Base-by-base conservation (phyloP, 2,329 filamentous ascomycete genomes). In the Ciborinia camelliae region DNA sequence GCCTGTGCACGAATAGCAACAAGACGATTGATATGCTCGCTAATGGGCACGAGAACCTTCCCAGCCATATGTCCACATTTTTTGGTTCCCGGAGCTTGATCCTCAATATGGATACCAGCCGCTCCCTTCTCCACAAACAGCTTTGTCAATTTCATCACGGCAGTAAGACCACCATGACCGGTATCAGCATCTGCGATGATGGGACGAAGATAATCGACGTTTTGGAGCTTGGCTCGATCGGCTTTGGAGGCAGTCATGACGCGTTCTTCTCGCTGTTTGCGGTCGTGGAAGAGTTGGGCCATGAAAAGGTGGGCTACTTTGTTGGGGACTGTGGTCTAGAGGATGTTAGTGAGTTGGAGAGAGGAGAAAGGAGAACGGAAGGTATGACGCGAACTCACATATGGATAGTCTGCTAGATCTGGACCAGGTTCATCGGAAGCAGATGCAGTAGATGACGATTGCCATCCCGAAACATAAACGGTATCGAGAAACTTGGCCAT, bases 31-130 rank as follows among this genome's bases (percentile, higher is more conserved):
- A 98, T 97, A 82, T 99, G 95, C 81, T 99, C 95, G 79, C 87
- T 91, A 76, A 97, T 96, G 59, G 95, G 95, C 61, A 99, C 95
- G 67, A 99, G 83, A 51, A 98, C 95, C 81, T 98, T 98, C 75
- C 95, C 95, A 70, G 95, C 95, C 95, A 98, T 98, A 81, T 98
- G 95, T 69, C 95, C 95, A 78, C 95, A 99, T 86, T 99, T 99
- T 86, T 99, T 99, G 58, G 95, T 98, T 63, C 95, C 95, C 3
- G 95, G 94, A 4, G 95, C 94, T 80, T 98, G 95, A 77, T 99
- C 95, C 80, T 99, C 95, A 72, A 99, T 97, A 80, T 99, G 95
- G 74, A 99, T 97, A 71, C 95, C 95, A 50, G 95, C 95, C 53
- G 95, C 95, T 72, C 95, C 95, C 79, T 93, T 92, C 82, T 99